Conservation (phyloP, 257 asterid genomes). For the Solanum sparsipilum region DNA sequence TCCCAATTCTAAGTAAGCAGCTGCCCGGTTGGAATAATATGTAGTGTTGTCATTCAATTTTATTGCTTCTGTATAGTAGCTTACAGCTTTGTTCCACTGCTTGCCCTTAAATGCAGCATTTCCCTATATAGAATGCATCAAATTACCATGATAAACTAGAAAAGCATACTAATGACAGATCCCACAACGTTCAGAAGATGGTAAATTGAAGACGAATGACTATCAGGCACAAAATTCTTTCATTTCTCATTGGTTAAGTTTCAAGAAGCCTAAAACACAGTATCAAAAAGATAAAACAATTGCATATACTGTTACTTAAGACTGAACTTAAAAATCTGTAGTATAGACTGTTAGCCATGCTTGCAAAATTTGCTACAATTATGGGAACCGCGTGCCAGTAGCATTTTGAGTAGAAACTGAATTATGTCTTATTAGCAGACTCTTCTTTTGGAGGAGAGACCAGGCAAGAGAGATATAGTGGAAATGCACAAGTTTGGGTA, state of each 20-base stretch:
- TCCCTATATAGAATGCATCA: conserved; percentile 43
- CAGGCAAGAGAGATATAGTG: not conserved
- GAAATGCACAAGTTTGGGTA: not conserved
- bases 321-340: not conserved
- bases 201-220: not conserved
- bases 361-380: not conserved
- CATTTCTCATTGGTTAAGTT: not conserved
- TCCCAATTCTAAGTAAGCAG: conserved; percentile 93
- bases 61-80: conserved; percentile 76
- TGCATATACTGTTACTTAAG: not conserved
- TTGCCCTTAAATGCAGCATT: conserved; percentile 84
- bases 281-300: not conserved
- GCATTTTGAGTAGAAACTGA: not conserved
- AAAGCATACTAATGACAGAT: not conserved
- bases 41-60: conserved; percentile 61
- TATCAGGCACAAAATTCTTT: not conserved
- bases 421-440: not conserved
- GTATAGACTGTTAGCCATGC: not conserved
- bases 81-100: conserved; percentile 87
- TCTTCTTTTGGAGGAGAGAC: not conserved
- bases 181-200: not conserved
- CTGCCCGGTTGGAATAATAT: conserved; percentile 85
- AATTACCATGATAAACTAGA: not conserved
- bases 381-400: not conserved
- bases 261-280: not conserved